Evolutionary conservation across 2,329 filamentous ascomycete species (phyloP), one percentile per base, ranked within the genome.

Genomic region (Alternaria panax): DNA sequence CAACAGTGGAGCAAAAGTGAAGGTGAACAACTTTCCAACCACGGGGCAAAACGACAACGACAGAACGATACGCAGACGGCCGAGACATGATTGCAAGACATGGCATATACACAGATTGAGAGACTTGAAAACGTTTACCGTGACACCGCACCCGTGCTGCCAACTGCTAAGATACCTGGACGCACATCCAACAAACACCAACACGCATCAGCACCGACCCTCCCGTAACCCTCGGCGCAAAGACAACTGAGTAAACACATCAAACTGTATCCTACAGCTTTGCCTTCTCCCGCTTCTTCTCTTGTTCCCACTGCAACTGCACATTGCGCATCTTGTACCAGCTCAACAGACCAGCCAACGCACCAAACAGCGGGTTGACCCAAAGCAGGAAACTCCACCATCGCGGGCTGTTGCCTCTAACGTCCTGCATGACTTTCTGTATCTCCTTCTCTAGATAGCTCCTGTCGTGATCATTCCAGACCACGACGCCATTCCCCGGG

Each of bases 381-480:
- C 87, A 77, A 50, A 88, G 78, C 60, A 90, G 58, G 86, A 87
- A 90, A n/a, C 87, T 87, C 94, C 95, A 98, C 92, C 92, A 96
- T 62, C 81, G 79, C 7, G 92, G 92, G 76, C 90, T 95, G 18
- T 80, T 79, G 45, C 72, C 81, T 70, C 82, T 84, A 36, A 97
- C 80, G 60, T 84, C 83, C 4, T 70, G 73, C 81, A 98, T 87
- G 7, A 89, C 90, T 59, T 80, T 82, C 51, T 84, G 83, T 11
- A 98, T 81, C 76, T 92, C 88, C 51, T 73, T 78, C 78, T 86
- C 85, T 72, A 99, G 77, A 63, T 92, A 87, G 34, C 88, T 88
- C 72, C 84, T 88, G 46, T 87, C 87, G 2, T 87, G 87, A 79
- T 98, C 94, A 80, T 99, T 99, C 92, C 92, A 95, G 24, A 99